phyloP scores from a whole-genome alignment of 345 rosid species.

The Excoecaria cochinchinensis region DNA sequence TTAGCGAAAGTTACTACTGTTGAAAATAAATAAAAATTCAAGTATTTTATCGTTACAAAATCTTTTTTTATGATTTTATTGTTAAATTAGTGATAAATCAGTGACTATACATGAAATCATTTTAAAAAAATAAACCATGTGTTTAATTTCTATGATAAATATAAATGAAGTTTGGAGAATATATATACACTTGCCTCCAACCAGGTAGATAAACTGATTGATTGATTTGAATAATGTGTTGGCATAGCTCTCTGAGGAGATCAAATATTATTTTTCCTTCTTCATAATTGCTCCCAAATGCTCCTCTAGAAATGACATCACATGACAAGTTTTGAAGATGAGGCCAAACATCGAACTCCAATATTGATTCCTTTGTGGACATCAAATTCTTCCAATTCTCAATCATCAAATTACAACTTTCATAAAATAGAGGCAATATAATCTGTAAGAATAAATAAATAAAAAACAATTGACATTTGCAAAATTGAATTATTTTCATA shows the following conservation, averaged over 20 bases:
- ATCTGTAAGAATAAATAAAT: slow-evolving; percentile 16
- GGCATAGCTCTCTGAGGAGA: slow-evolving; percentile 27
- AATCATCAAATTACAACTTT: slow-evolving; percentile 34
- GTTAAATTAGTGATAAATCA: no score
- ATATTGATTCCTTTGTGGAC: not conserved
- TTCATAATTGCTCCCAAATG: slow-evolving; percentile 48
- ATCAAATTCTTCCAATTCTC: slow-evolving; percentile 31
- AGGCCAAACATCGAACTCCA: slow-evolving; percentile 44
- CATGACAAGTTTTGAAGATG: slow-evolving; percentile 36
- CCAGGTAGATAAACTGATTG: slow-evolving; percentile 35
- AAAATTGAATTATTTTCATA: not conserved
- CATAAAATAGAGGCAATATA: slow-evolving; percentile 32
- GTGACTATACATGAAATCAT: no score
- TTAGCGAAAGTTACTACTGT: no score
- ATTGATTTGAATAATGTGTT: not conserved
- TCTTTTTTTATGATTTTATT: no score
- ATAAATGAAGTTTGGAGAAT: no score
- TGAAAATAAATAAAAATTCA: no score
- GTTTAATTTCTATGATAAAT: no score
- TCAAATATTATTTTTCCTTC: slow-evolving; percentile 46
- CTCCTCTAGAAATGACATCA: slow-evolving; percentile 47
- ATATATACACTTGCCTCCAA: slow-evolving; percentile 34
- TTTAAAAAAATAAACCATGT: no score
- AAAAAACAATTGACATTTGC: not conserved
- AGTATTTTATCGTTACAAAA: no score